These are phyloP conservation scores for Claviceps sp. DNA, from an alignment of 2,329 filamentous ascomycete species.

Conservation along the genomic window DNA sequence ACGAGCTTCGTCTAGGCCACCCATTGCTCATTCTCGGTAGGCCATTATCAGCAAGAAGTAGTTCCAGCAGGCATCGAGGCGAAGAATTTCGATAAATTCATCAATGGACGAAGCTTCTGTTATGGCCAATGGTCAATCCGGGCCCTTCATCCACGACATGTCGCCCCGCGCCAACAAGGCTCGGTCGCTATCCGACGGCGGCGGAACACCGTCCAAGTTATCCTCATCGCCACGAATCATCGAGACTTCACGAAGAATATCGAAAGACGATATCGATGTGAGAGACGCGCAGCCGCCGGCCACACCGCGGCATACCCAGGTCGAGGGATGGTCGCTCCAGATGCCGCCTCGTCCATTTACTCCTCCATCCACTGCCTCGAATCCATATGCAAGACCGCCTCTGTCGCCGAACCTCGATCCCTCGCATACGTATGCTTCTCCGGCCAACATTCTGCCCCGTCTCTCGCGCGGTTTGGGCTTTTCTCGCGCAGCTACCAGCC, in stretches of 20 bases:
- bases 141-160: conserved; percentile 9
- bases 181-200: conserved; percentile 53
- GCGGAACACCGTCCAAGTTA: conserved; percentile 39
- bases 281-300: conserved; percentile 34
- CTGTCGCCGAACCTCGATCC: conserved; percentile 79
- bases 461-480: conserved; percentile 87
- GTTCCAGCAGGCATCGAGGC: not conserved
- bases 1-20: not conserved
- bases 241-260: conserved; percentile 39
- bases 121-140: conserved; percentile 15
- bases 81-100: conserved; percentile 1
- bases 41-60: not conserved
- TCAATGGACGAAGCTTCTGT: conserved; percentile 20
- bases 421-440: conserved; percentile 73
- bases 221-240: conserved; percentile 46
- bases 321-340: conserved; percentile 43
- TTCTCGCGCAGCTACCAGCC: conserved; percentile 79
- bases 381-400: conserved; percentile 42
- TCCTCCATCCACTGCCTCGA: conserved; percentile 21
- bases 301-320: conserved; percentile 58
- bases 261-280: conserved; percentile 54
- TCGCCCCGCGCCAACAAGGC: conserved; percentile 34
- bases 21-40: not conserved
- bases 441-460: conserved; percentile 75
- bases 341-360: conserved; percentile 22